A percentile compares a stretch with the other conserved stretches of the same genome.
phyloP scores from a whole-genome alignment of 352 stramenopile species.

The Globisporangium sylvaticum region DNA sequence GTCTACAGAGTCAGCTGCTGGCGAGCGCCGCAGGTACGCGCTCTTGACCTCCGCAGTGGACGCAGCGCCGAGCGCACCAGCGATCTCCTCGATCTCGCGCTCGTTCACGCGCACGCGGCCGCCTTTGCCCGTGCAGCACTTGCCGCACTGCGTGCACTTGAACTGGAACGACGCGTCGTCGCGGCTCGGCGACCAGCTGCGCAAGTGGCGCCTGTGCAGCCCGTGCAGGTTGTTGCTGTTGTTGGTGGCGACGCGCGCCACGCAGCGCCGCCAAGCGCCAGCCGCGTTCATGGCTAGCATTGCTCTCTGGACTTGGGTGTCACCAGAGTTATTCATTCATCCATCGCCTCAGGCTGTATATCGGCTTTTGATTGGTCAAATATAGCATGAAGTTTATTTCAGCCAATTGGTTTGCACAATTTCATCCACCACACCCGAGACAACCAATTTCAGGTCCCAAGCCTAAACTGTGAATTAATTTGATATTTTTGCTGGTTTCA shows the following conservation, averaged over 20 bases:
- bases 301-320: too few species aligned
- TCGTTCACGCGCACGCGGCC: constrained; percentile 67
- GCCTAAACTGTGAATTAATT: too few species aligned
- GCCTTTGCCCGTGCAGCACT: constrained; percentile 71
- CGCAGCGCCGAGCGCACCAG: constrained; percentile 20
- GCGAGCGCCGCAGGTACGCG: constrained; percentile 25
- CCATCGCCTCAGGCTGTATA: too few species aligned
- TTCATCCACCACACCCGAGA: too few species aligned
- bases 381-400: too few species aligned
- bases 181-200: constrained; percentile 29
- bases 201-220: constrained; percentile 14
- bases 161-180: constrained; percentile 51
- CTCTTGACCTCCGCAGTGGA: constrained; percentile 31
- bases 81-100: constrained; percentile 48
- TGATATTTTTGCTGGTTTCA: too few species aligned
- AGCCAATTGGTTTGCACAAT: too few species aligned
- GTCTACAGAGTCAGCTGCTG: neutral
- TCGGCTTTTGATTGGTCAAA: too few species aligned
- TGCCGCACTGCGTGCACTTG: constrained; percentile 69
- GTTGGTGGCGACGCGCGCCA: constrained; percentile 1
- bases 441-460: too few species aligned
- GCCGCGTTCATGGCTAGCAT: neutral
- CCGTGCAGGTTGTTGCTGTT: neutral
- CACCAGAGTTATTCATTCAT: too few species aligned
- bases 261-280: neutral